Conservation (phyloP, 108 stramenopile genomes). For the Fragilaria crotonensis region DNA sequence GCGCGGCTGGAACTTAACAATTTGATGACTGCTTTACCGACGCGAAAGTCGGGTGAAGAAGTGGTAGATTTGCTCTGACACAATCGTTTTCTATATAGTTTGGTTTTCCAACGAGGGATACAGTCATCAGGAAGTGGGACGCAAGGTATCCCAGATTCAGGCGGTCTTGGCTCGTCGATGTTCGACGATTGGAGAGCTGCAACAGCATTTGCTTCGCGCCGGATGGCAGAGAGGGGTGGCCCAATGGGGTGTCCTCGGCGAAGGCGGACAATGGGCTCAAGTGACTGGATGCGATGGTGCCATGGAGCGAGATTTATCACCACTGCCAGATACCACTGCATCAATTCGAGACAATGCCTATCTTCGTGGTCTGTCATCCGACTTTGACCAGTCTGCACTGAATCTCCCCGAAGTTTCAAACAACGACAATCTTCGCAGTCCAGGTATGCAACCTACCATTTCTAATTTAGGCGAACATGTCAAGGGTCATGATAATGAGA, state of each 20-base stretch:
- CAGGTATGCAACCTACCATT: not conserved
- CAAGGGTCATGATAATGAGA: not conserved
- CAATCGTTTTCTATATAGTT: constrained; percentile 8
- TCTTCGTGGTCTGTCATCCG: not conserved
- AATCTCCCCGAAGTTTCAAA: not conserved
- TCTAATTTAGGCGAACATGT: not conserved
- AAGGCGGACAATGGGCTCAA: constrained; percentile 70
- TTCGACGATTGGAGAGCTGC: constrained; percentile 73
- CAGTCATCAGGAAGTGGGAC: constrained; percentile 57
- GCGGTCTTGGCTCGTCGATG: constrained; percentile 75
- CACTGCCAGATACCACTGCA: not conserved
- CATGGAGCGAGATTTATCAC: constrained; percentile 12
- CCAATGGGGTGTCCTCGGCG: constrained; percentile 77
- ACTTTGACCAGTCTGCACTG: not conserved
- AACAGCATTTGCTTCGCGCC: constrained; percentile 62
- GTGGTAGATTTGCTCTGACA: not conserved
- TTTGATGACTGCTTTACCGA: not conserved
- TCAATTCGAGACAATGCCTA: not conserved
- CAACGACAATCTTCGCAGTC: not conserved
- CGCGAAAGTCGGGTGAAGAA: not conserved
- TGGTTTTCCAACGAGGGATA: constrained; percentile 54
- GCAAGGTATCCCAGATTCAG: constrained; percentile 78
- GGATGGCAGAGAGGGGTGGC: constrained; percentile 79
- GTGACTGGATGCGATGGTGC: constrained; percentile 57
- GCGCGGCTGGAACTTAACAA: not conserved